A percentile compares a stretch with the other conserved stretches of the same genome.
Evolutionary conservation across 441 rosid genomes (phyloP).

Genomic region (Rhodomyrtus psidioides): DNA sequence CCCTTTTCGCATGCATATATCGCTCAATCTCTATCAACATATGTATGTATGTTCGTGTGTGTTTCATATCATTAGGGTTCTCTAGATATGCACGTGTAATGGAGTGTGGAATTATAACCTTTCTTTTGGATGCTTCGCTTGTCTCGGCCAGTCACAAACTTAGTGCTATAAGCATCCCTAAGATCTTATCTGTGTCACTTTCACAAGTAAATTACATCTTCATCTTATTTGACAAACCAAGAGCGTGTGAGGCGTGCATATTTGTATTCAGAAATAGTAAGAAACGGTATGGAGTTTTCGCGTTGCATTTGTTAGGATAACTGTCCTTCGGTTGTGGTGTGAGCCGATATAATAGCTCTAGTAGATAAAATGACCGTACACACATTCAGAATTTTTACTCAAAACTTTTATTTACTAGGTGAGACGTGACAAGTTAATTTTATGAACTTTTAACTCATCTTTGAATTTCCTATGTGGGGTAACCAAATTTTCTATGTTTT

Average conservation of each 20-base stretch:
- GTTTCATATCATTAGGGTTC: background rate
- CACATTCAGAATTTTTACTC: background rate
- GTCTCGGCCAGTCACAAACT: slow-evolving; percentile 10
- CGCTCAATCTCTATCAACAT: background rate
- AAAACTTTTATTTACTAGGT: background rate
- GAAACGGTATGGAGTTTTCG: background rate
- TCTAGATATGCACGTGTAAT: slow-evolving; percentile 43
- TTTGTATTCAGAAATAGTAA: background rate
- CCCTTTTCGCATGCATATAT: background rate
- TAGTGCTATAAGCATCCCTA: background rate
- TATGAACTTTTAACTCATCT: background rate
- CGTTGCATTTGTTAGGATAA: background rate
- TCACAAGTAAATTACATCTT: background rate
- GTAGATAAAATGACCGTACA: background rate
- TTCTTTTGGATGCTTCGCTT: background rate
- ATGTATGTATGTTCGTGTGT: background rate
- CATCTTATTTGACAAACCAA: background rate
- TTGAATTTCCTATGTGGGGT: background rate
- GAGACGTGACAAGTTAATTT: background rate
- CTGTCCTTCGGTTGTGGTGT: background rate
- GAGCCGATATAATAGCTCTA: background rate
- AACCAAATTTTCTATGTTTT: background rate
- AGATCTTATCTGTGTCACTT: background rate
- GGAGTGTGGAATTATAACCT: background rate
- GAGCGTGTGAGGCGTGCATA: background rate